A percentile compares a stretch with the other conserved stretches of the same genome.
Conservation (phyloP, 2,329 filamentous ascomycete genomes). For the Colletotrichum gigasporum region DNA sequence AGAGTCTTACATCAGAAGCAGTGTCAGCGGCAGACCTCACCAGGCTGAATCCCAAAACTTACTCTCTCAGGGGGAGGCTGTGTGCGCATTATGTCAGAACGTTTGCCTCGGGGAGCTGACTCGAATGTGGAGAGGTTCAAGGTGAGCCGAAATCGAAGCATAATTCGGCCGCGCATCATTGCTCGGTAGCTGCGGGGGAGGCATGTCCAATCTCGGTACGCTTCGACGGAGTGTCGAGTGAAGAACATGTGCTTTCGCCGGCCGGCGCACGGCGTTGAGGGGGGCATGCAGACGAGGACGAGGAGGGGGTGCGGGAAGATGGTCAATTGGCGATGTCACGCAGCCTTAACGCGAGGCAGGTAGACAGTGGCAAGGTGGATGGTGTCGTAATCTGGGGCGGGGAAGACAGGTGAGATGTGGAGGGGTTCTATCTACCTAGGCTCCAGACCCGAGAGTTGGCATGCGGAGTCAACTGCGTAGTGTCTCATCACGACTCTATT, state of each 20-base stretch:
- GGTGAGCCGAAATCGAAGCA: background rate
- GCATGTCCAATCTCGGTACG: slow-evolving; percentile 19
- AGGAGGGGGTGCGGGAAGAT: slow-evolving; percentile 1
- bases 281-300: background rate
- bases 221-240: background rate
- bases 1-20: slow-evolving; percentile 4
- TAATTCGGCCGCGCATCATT: background rate
- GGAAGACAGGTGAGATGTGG: background rate
- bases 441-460: background rate
- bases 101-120: too few relatives aligned
- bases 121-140: background rate
- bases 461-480: background rate
- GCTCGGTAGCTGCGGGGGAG: background rate
- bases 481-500: background rate
- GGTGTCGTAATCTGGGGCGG: background rate
- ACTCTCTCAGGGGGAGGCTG: slow-evolving; percentile 13
- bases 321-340: slow-evolving; percentile 4
- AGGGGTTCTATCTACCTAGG: background rate
- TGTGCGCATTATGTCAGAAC: too few relatives aligned
- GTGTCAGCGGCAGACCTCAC: slow-evolving; percentile 18
- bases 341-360: background rate
- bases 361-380: background rate
- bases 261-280: too few relatives aligned
- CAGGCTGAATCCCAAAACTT: too few relatives aligned
- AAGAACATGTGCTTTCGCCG: slow-evolving; percentile 16